These are phyloP conservation scores for Lasiodiplodia hormozganensis DNA, from an alignment of 2,329 filamentous ascomycete genomes.

Conservation along the genomic window DNA sequence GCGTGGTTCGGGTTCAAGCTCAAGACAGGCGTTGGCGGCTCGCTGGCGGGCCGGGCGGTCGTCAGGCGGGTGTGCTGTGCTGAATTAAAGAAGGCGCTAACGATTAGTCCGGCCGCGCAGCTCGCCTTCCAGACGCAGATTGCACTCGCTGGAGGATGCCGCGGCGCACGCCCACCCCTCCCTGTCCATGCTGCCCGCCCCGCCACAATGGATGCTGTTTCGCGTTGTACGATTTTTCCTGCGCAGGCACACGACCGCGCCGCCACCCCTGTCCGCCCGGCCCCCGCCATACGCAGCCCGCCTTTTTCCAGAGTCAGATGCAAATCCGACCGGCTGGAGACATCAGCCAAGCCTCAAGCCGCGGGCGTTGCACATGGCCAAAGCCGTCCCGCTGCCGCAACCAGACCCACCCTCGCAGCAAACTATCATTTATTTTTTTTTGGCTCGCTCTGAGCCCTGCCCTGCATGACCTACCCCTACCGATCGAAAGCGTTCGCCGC, in stretches of 20 bases:
- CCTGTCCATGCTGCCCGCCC: slow-evolving; percentile 7
- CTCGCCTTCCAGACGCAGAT: neutral
- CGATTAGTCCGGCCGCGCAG: slow-evolving; percentile 9
- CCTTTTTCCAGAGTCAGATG: slow-evolving; percentile 22
- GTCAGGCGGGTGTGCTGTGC: slow-evolving; percentile 2
- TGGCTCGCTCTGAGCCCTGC: slow-evolving; percentile 6
- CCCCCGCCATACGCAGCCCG: slow-evolving; percentile 20
- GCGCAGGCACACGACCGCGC: slow-evolving; percentile 10
- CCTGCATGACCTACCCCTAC: slow-evolving; percentile 20
- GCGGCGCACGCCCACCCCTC: neutral
- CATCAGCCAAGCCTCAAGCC: slow-evolving; percentile 24
- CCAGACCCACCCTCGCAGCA: slow-evolving; percentile 14
- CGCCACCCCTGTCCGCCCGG: slow-evolving; percentile 8
- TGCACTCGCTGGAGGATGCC: too few relatives aligned
- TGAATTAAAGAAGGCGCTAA: slow-evolving; percentile 22
- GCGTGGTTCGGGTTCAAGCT: neutral
- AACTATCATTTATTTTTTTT: slow-evolving; percentile 10
- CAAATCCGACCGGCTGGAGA: slow-evolving; percentile 21
- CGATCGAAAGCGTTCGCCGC: slow-evolving; percentile 16
- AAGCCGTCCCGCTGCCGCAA: slow-evolving; percentile 22
- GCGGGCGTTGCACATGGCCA: slow-evolving; percentile 25
- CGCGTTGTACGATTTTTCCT: slow-evolving; percentile 19
- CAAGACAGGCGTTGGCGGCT: slow-evolving; percentile 8
- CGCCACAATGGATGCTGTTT: slow-evolving; percentile 16
- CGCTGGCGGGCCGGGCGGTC: slow-evolving; percentile 9